Evolutionary conservation across 2,329 filamentous ascomycete species (phyloP).

Genomic region (Coniochaeta sp.): DNA sequence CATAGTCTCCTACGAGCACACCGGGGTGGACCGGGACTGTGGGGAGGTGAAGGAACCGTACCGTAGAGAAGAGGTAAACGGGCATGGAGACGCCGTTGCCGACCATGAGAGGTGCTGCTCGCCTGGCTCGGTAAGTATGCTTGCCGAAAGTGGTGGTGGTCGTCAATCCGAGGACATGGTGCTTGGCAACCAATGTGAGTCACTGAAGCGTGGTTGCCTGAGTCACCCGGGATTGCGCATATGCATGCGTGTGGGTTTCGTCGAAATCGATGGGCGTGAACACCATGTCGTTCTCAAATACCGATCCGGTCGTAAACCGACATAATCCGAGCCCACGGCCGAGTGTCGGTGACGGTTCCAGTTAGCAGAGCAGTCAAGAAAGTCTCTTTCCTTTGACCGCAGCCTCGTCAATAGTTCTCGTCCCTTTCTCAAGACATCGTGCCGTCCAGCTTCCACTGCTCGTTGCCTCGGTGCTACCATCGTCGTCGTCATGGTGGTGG

Average conservation of each 20-base stretch:
- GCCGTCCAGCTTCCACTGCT: too few species aligned
- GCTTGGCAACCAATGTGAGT: neutral
- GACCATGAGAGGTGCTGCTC: neutral
- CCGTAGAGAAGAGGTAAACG: neutral
- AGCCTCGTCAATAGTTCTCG: too few species aligned
- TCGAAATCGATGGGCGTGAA: too few species aligned
- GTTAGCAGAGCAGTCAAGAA: neutral
- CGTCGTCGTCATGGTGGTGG: too few species aligned
- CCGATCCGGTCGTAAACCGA: neutral
- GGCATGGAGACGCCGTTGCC: neutral
- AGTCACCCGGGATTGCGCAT: neutral
- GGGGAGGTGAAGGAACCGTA: too few species aligned
- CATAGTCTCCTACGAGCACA: neutral
- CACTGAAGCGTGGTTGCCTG: neutral
- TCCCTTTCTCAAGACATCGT: too few species aligned
- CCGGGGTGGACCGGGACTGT: neutral
- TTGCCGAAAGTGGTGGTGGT: neutral
- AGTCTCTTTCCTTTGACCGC: too few species aligned
- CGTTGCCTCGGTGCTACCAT: too few species aligned
- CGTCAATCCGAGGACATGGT: neutral
- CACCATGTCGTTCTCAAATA: neutral
- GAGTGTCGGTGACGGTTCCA: neutral
- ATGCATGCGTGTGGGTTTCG: too few species aligned
- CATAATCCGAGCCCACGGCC: neutral
- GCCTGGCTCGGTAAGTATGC: neutral